phyloP scores from a whole-genome alignment of 495 filamentous ascomycete species.

The Lepidopterella palustris region DNA sequence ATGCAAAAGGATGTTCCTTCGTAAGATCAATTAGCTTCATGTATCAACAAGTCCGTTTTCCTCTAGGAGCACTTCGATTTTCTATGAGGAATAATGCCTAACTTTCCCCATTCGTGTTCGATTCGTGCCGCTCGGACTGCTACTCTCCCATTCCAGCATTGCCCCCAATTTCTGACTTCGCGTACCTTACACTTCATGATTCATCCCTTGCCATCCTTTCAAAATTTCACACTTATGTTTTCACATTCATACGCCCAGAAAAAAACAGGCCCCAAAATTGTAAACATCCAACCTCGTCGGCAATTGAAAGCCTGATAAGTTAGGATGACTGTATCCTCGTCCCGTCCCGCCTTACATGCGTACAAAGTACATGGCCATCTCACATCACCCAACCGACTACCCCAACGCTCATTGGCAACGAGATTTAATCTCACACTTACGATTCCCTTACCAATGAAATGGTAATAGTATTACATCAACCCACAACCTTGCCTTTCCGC shows the following conservation, averaged over 20 bases:
- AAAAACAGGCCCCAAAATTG: too few species aligned
- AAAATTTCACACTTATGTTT: too few species aligned
- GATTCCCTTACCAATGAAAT: background rate
- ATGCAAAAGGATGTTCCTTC: background rate
- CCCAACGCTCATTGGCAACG: background rate
- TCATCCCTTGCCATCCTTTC: background rate
- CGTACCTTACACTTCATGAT: background rate
- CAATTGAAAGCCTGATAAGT: background rate
- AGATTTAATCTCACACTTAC: background rate
- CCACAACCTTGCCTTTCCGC: too few species aligned
- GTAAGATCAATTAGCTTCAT: background rate
- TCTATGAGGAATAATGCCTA: background rate
- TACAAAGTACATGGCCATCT: constrained; percentile 8
- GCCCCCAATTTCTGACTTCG: background rate
- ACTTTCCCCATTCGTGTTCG: background rate
- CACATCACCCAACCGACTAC: background rate
- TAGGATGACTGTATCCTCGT: background rate
- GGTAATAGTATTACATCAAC: background rate
- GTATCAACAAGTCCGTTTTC: background rate
- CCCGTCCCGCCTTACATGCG: constrained; percentile 4
- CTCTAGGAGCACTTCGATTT: background rate
- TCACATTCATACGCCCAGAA: too few species aligned
- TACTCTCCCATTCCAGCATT: background rate
- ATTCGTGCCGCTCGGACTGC: background rate
- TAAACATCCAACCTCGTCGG: background rate